phyloP scores from a whole-genome alignment of 108 stramenopile genomes.

The Pseudonitzschia pungens region DNA sequence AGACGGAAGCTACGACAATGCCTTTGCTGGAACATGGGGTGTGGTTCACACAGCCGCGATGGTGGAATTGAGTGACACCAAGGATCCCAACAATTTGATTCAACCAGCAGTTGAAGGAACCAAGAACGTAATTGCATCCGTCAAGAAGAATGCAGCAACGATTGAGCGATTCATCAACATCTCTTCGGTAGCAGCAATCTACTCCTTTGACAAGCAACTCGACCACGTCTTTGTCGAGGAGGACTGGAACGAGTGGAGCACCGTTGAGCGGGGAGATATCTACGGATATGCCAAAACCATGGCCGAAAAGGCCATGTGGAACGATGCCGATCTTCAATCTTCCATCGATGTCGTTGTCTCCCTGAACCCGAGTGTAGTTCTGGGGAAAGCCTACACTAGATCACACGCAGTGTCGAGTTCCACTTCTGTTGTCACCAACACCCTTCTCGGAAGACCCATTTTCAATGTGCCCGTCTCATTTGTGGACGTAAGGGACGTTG shows the following conservation, averaged over 20 bases:
- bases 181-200: not conserved
- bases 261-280: not conserved
- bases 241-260: conserved; percentile 14
- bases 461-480: not conserved
- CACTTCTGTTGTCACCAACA: not conserved
- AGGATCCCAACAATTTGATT: not conserved
- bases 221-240: conserved; percentile 7
- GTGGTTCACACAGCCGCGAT: conserved; percentile 2
- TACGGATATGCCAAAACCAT: conserved; percentile 10
- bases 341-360: not conserved
- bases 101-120: conserved; percentile 6
- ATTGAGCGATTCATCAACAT: conserved; percentile 10
- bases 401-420: not conserved
- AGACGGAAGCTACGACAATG: not conserved
- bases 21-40: not conserved
- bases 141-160: not conserved
- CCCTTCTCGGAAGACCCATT: not conserved
- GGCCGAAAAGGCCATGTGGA: not conserved
- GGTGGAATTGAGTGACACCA: no score
- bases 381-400: conserved; percentile 1
- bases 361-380: conserved; percentile 7
- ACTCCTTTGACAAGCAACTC: not conserved
- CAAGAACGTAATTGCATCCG: not conserved
- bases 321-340: not conserved
- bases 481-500: conserved; percentile 6